Conservation (phyloP, 108 stramenopile species). For the Skeletonema tropicum region DNA sequence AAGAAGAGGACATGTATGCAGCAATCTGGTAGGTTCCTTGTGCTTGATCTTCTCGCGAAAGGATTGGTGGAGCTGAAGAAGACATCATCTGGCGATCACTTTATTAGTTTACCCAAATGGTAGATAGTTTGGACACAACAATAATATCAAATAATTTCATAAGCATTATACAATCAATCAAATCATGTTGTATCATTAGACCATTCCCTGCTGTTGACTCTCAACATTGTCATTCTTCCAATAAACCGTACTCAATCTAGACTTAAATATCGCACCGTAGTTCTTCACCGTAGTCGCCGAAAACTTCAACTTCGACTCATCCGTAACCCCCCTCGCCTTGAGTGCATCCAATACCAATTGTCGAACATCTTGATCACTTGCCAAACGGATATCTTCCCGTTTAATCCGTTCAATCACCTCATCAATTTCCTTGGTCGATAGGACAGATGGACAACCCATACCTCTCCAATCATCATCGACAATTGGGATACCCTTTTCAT, state of each 20-base stretch:
- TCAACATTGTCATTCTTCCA: slow-evolving; percentile 2
- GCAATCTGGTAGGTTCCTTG: slow-evolving; percentile 38
- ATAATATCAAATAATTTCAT: neutral
- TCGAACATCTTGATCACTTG: neutral
- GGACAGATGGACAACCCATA: neutral
- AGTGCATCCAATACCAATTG: slow-evolving; percentile 2
- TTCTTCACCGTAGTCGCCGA: slow-evolving; percentile 12
- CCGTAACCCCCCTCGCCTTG: neutral
- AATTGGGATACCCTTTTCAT: slow-evolving; percentile 5
- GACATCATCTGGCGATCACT: neutral
- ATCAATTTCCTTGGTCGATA: slow-evolving; percentile 12
- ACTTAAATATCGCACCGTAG: slow-evolving; percentile 12
- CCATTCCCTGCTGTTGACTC: neutral
- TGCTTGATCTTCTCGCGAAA: slow-evolving; percentile 36
- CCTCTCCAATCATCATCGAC: neutral
- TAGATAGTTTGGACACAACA: neutral
- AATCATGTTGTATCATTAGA: neutral
- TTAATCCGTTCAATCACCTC: slow-evolving; percentile 7
- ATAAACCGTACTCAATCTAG: slow-evolving; percentile 9
- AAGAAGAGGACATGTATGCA: neutral
- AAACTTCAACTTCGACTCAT: neutral
- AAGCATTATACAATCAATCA: neutral
- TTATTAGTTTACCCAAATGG: neutral
- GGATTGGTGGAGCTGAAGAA: slow-evolving; percentile 16
- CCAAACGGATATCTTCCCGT: neutral